Base-by-base conservation (phyloP, 495 filamentous ascomycete genomes). In the Gamarada debralockiae region DNA sequence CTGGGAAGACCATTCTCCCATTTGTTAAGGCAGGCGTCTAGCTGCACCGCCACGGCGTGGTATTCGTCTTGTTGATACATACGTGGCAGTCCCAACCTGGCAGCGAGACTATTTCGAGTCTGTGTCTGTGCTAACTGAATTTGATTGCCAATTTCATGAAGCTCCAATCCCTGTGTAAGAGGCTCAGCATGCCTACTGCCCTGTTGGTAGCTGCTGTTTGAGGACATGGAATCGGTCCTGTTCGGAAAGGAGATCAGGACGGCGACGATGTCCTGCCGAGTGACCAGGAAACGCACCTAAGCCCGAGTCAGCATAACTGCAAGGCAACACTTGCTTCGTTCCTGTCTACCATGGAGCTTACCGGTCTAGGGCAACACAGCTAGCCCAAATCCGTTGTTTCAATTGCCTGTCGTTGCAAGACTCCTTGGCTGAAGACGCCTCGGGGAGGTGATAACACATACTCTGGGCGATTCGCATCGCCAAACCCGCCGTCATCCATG, bases 391-490 rank as follows among this genome's bases (percentile, higher is more conserved):
- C 31, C n/a, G 31, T 34, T n/a, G 31, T n/a, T n/a, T 34, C 39
- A 12, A 21, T 27, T 27, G 18, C 5, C 15, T 25, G 10, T 46
- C 43, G 10, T 8, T 9, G 8, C 17, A 7, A 21, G 43, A 17
- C 8, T 9, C 10, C 4, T 9, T 9, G 21, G 17, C 5, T 21
- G 73, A 72, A 2, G 72, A 74, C 13, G 50, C 12, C 9, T 59
- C 51, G 2, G 44, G 39, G 5, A 37, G 22, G 52, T 65, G 43
- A 39, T 52, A 56, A 21, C 60, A 56, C 22, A 67, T 46, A 15
- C 38, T 63, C 50, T 63, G 62, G 9, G 63, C 65, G 38, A 66
- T 66, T 5, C 63, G 61, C 38, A 65, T 61, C n/a, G 63, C 63
- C 41, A 56, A 50, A 3, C 61, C 61, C 2, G 58, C 61, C 1